Percentiles rank a stretch among this genome's conserved stretches.
Evolutionary conservation across 345 rosid genomes (phyloP).

Genomic region (Conringia planisiliqua): DNA sequence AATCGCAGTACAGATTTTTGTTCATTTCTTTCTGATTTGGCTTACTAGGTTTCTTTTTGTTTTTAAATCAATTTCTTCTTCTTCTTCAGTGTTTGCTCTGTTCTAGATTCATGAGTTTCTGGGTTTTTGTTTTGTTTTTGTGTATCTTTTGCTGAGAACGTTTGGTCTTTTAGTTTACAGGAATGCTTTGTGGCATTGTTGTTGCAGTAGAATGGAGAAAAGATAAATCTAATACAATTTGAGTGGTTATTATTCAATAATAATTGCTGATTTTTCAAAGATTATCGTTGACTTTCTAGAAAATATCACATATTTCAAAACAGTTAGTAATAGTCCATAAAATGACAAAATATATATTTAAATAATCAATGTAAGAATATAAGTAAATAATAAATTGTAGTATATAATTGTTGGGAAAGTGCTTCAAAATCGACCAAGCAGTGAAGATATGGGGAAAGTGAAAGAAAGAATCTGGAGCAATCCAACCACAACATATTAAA

Average conservation of each 20-base stretch:
- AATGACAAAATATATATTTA: no score
- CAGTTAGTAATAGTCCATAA: no score
- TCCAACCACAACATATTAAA: slow-evolving; percentile 9
- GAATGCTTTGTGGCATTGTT: slow-evolving; percentile 7
- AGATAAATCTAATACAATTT: neutral
- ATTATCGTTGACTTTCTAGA: neutral
- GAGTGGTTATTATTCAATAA: neutral
- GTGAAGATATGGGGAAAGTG: slow-evolving; percentile 14
- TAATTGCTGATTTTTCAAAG: neutral
- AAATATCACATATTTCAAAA: no score
- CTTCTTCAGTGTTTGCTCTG: neutral
- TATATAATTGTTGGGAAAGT: no score
- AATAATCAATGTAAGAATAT: no score
- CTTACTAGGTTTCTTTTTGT: neutral
- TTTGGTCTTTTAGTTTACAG: slow-evolving; percentile 14
- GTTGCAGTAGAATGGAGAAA: neutral
- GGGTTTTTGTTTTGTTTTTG: neutral
- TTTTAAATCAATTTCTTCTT: slow-evolving; percentile 10
- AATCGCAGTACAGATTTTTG: slow-evolving; percentile 26
- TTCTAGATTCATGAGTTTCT: neutral
- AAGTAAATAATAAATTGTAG: no score
- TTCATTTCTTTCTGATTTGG: slow-evolving; percentile 19
- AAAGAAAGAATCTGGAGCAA: neutral
- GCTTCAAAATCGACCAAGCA: neutral
- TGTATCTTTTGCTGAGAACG: neutral